Evolutionary conservation across 176 grass and related monocot genomes (phyloP).

Genomic region (Elaeis guineensis): DNA sequence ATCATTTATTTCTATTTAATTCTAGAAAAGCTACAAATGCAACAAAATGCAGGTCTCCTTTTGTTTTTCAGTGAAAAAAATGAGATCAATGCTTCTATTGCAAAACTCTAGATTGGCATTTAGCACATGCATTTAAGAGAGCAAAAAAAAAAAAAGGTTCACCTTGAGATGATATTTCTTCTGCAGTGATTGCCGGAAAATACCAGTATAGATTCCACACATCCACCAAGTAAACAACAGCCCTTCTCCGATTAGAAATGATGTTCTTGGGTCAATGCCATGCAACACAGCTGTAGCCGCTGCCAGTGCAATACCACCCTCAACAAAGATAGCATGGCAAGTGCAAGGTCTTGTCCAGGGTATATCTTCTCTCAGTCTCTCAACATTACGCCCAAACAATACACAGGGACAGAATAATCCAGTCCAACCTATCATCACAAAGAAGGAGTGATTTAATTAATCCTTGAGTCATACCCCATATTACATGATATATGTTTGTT

Average conservation of each 20-base stretch:
- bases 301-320: constrained; percentile 76
- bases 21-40: no score
- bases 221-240: constrained; percentile 88
- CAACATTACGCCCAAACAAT: constrained; percentile 81
- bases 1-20: no score
- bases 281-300: constrained; percentile 70
- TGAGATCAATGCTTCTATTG: no score
- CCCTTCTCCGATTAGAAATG: constrained; percentile 80
- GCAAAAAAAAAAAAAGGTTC: constrained; percentile 17
- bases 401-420: constrained; percentile 87
- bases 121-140: background rate
- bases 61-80: no score
- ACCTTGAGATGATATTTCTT: constrained; percentile 97
- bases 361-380: constrained; percentile 66
- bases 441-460: background rate
- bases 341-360: constrained; percentile 77
- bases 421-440: constrained; percentile 51
- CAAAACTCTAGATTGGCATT: background rate
- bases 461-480: no score
- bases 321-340: constrained; percentile 84
- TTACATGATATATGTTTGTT: no score
- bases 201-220: constrained; percentile 81
- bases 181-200: constrained; percentile 76
- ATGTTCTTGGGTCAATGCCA: constrained; percentile 69
- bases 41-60: no score